Evolutionary conservation across 148 eudicot genomes (phyloP).

Genomic region (Fagopyrum tataricum): DNA sequence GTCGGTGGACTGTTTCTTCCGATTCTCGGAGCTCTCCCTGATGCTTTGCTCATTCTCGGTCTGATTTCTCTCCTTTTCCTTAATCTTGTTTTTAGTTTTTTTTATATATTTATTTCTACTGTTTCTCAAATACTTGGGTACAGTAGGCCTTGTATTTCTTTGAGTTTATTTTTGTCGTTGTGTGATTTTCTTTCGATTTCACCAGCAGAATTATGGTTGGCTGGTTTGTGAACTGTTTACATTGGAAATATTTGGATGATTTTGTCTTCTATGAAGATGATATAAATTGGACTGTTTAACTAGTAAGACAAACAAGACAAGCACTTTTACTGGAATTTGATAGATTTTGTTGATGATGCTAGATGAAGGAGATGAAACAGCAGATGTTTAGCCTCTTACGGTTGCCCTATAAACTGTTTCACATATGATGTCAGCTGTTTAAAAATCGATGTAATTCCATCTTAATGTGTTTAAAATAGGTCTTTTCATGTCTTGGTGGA

Average conservation of each 20-base stretch:
- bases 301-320: neutral
- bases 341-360: neutral
- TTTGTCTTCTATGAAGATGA: neutral
- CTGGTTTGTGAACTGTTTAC: neutral
- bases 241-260: neutral
- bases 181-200: neutral
- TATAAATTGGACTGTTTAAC: neutral
- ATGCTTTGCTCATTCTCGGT: conserved; percentile 94
- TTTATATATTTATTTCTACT: neutral
- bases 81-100: neutral
- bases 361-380: neutral
- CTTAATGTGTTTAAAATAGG: neutral
- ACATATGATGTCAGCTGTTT: neutral
- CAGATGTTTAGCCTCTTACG: neutral
- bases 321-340: neutral
- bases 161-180: too few species aligned
- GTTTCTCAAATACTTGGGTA: neutral
- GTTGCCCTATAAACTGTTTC: too few species aligned
- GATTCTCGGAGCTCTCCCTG: conserved; percentile 89
- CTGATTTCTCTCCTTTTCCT: neutral
- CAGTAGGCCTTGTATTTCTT: neutral
- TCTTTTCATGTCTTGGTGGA: neutral
- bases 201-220: neutral
- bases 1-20: conserved; percentile 86
- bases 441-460: neutral